Percentiles rank a stretch among this genome's conserved stretches.
phyloP scores from a whole-genome alignment of 257 asterid genomes.

The Forsythia suspensa region DNA sequence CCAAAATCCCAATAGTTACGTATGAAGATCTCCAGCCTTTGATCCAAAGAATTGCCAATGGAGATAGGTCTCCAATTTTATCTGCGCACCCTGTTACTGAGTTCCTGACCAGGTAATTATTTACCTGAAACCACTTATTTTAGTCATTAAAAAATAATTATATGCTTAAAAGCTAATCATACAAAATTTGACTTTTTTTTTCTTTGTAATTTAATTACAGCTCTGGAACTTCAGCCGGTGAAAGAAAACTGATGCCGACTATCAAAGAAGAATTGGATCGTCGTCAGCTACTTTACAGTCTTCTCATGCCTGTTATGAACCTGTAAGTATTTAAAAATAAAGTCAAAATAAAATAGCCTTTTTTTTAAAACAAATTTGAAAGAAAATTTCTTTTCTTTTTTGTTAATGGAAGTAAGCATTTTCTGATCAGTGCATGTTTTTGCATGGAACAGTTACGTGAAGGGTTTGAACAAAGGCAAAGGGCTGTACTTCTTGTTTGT shows the following conservation, averaged over 20 bases:
- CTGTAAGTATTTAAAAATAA: slow-evolving; percentile 46
- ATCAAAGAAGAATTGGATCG: slow-evolving; percentile 89
- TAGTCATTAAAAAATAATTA: background rate
- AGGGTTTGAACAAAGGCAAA: slow-evolving; percentile 92
- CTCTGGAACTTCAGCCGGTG: slow-evolving; percentile 97
- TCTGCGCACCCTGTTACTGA: slow-evolving; percentile 90
- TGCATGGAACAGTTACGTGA: slow-evolving; percentile 69
- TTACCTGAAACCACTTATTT: background rate
- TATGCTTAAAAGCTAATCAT: background rate
- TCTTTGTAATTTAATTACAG: slow-evolving; percentile 23
- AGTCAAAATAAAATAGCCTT: background rate
- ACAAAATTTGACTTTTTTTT: background rate
- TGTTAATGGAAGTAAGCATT: background rate
- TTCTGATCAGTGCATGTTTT: slow-evolving; percentile 32
- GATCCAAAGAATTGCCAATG: slow-evolving; percentile 87
- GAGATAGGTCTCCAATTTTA: slow-evolving; percentile 81
- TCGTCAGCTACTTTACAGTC: slow-evolving; percentile 96
- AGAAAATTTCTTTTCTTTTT: background rate
- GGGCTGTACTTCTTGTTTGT: slow-evolving; percentile 83
- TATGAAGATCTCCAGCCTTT: slow-evolving; percentile 92
- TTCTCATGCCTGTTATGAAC: slow-evolving; percentile 97
- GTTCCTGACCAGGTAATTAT: slow-evolving; percentile 84
- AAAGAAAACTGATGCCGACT: slow-evolving; percentile 94
- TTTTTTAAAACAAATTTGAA: background rate
- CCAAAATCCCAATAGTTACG: slow-evolving; percentile 72